phyloP scores from a whole-genome alignment of 148 eudicot genomes.

The Simmondsia chinensis region DNA sequence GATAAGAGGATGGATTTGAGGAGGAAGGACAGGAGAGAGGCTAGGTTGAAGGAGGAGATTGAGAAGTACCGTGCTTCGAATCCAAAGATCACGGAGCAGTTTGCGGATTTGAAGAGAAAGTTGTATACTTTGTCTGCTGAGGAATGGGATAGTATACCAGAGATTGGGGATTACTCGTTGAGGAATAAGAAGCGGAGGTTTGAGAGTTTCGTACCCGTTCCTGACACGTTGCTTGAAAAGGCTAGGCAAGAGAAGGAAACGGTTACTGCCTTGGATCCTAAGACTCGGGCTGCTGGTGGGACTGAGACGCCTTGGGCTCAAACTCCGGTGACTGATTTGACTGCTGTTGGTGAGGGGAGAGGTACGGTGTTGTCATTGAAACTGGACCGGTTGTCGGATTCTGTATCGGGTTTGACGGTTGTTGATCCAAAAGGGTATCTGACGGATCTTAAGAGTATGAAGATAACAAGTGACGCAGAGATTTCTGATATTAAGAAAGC shows the following conservation, averaged over 20 bases:
- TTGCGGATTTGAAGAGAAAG: slow-evolving; percentile 89
- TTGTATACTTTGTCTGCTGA: slow-evolving; percentile 44
- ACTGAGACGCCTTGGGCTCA: slow-evolving; percentile 87
- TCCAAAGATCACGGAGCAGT: slow-evolving; percentile 87
- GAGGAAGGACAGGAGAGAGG: slow-evolving; percentile 87
- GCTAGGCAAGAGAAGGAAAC: slow-evolving; percentile 94
- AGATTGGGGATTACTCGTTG: slow-evolving; percentile 82
- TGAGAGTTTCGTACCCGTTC: slow-evolving; percentile 91
- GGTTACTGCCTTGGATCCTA: slow-evolving; percentile 87
- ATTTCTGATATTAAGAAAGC: slow-evolving; percentile 90
- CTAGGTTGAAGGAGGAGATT: slow-evolving; percentile 83
- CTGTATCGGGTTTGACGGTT: slow-evolving; percentile 75
- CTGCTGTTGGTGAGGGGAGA: slow-evolving; percentile 98
- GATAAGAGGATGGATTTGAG: slow-evolving; percentile 85
- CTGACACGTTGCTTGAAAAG: slow-evolving; percentile 84
- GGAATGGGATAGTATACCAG: slow-evolving; percentile 91
- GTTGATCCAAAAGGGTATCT: slow-evolving; percentile 93
- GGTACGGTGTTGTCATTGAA: slow-evolving; percentile 89
- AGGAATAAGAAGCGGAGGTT: slow-evolving; percentile 90
- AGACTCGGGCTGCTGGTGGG: slow-evolving; percentile 80
- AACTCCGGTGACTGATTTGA: slow-evolving; percentile 89
- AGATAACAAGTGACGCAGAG: slow-evolving; percentile 93
- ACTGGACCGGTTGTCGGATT: slow-evolving; percentile 81
- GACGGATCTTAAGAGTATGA: slow-evolving; percentile 94
- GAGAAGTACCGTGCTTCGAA: slow-evolving; percentile 82